phyloP scores from a whole-genome alignment of 192 early-diverging fungal genomes.

The Helicostylum pulchrum region DNA sequence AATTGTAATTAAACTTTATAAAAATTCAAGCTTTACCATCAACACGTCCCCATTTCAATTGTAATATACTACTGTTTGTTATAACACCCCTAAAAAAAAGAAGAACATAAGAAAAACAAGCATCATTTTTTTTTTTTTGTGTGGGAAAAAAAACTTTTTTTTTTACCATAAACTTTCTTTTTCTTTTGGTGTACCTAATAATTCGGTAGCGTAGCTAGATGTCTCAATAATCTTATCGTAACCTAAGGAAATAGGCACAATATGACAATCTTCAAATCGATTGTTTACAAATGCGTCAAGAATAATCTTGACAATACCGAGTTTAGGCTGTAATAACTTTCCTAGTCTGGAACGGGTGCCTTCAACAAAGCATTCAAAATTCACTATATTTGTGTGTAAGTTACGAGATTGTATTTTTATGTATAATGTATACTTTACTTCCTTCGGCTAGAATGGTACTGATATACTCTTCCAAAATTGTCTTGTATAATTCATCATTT shows the following conservation, averaged over 20 bases:
- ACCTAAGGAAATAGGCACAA: constrained; percentile 80
- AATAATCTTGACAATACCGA: constrained; percentile 81
- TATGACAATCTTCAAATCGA: constrained; percentile 60
- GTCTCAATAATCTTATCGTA: constrained; percentile 88
- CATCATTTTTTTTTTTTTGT: neutral
- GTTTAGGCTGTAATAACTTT: constrained; percentile 75
- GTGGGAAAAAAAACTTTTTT: no score
- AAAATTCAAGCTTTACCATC: constrained; percentile 44
- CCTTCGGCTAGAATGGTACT: constrained; percentile 66
- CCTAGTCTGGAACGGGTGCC: constrained; percentile 79
- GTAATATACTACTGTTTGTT: constrained; percentile 50
- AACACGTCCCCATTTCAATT: constrained; percentile 78
- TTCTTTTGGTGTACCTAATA: constrained; percentile 77
- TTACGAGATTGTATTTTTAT: neutral
- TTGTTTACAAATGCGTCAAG: constrained; percentile 65
- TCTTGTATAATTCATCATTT: constrained; percentile 68
- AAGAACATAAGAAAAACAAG: neutral
- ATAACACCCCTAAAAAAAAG: constrained; percentile 47
- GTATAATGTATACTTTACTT: constrained; percentile 21
- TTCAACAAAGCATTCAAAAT: constrained; percentile 81
- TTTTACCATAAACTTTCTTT: constrained; percentile 64
- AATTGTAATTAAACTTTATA: neutral
- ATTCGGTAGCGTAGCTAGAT: constrained; percentile 71
- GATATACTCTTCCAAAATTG: constrained; percentile 73
- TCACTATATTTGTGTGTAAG: constrained; percentile 40